Conservation (phyloP, 2,329 filamentous ascomycete species). For the Neofusicoccum ribis region DNA sequence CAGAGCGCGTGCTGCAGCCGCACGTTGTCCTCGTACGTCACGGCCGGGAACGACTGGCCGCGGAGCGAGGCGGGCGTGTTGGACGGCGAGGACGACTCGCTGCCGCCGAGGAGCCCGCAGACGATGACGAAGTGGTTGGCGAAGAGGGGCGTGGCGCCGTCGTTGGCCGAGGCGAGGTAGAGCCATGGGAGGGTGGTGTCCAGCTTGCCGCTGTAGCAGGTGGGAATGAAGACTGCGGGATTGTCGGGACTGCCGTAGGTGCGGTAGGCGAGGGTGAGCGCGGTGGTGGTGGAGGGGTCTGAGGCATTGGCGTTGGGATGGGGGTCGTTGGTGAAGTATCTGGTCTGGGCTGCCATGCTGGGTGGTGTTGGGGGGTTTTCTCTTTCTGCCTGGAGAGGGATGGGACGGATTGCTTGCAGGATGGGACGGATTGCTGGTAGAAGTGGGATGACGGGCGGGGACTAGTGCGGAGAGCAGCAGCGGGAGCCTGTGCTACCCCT, state of each 20-base stretch:
- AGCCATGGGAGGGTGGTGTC: conserved; percentile 50
- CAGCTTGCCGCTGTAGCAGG: conserved; percentile 57
- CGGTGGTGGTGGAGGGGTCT: conserved; percentile 26
- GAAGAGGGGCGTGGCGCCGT: conserved; percentile 23
- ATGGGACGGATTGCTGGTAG: not conserved
- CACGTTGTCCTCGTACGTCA: conserved; percentile 55
- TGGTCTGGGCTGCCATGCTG: conserved; percentile 23
- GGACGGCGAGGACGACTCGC: conserved; percentile 56
- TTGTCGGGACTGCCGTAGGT: conserved; percentile 41
- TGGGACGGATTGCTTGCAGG: not conserved
- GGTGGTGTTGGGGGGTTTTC: not conserved
- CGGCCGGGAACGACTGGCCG: conserved; percentile 42
- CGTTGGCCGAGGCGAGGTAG: conserved; percentile 42
- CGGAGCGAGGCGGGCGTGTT: conserved; percentile 34
- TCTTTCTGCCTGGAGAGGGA: not conserved
- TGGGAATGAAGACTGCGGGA: conserved; percentile 46
- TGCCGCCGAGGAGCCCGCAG: conserved; percentile 54
- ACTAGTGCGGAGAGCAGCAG: not conserved
- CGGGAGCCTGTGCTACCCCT: not conserved
- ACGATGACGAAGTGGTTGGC: conserved; percentile 52
- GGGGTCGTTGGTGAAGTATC: conserved; percentile 29
- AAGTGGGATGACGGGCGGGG: not conserved
- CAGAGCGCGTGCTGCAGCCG: conserved; percentile 50
- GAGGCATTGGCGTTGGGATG: conserved; percentile 27
- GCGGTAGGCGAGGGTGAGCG: conserved; percentile 42